A percentile compares a stretch with the other conserved stretches of the same genome.
Conservation (phyloP, 805 yeast species). For the Nakazawaea anatomiae region DNA sequence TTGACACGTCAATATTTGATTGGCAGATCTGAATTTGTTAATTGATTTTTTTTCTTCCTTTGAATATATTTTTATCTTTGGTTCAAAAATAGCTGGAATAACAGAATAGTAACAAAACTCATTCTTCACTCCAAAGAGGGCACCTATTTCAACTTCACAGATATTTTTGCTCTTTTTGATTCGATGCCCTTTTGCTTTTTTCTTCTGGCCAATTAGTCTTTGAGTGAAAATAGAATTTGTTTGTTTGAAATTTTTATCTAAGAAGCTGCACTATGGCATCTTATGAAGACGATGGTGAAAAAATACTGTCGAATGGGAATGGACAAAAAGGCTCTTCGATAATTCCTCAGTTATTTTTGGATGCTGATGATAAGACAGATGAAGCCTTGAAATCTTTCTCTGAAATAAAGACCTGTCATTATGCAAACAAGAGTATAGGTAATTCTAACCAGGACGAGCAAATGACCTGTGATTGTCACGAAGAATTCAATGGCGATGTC, state of each 20-base stretch:
- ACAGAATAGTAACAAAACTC: not conserved
- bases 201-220: too few relatives aligned
- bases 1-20: not conserved
- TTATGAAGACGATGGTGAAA: conserved; percentile 1
- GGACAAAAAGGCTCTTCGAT: not conserved
- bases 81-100: not conserved
- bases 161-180: not conserved
- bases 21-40: not conserved
- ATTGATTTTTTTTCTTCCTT: not conserved
- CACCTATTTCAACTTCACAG: too few relatives aligned
- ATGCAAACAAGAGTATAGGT: conserved; percentile 58
- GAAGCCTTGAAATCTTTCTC: conserved; percentile 63
- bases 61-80: not conserved
- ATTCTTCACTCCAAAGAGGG: not conserved
- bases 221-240: too few relatives aligned
- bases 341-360: conserved; percentile 23
- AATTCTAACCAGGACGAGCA: conserved; percentile 64
- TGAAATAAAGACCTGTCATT: conserved; percentile 53
- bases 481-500: conserved; percentile 30
- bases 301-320: not conserved
- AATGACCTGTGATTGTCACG: conserved; percentile 88
- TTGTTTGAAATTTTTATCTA: too few relatives aligned
- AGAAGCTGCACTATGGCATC: not conserved
- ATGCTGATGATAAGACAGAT: conserved; percentile 51
- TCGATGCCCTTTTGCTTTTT: not conserved